Evolutionary conservation across 345 rosid species (phyloP), one percentile per base, ranked within the genome.

Genomic region (Diplotaxis tenuifolia): DNA sequence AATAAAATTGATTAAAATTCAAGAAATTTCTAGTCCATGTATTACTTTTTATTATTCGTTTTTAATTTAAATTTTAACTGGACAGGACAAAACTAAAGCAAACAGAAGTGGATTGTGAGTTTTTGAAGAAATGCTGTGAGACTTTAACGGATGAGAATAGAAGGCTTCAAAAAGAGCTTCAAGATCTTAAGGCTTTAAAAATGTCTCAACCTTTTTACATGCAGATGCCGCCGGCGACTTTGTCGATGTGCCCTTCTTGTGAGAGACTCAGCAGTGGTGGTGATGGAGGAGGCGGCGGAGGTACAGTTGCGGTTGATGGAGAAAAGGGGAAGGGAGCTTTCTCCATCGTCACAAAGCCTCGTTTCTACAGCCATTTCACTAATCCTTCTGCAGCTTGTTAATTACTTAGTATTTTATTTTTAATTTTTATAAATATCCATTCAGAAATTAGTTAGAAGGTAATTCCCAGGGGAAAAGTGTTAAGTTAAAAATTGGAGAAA

Each of bases 61-160:
- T 0, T 22, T 25, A 6, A 56, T 47, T 31, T 60, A 5, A 52
- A 9, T 9, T 19, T 14, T 14, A n/a, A 60, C 12, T 15, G 70
- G 53, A 19, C 81, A 92, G 99, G 84, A 95, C 99, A 75, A 95
- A 95, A 79, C 89, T 95, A 57, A 95, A 95, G 83, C 99, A 95
- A 83, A 95, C 99, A 4, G 98, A 95, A 70, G 92, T 90, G n/a
- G 98, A 95, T 79, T 90, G 91, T 53, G 98, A 90, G 86, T 72
- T 85, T 75, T 80, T 95, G 78, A 92, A 90, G 86, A 95, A 89
- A 75, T 87, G 91, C 69, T 95, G 97, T 3, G 97, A 90, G 86
- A 88, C 91, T 31, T 77, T 95, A 73, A 95, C 92, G 22, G 94
- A 89, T 63, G 99, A 95, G 77, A 95, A 95, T 80, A 83, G 91